Conservation (phyloP, 2,329 filamentous ascomycete genomes). For the Cercospora zeina region DNA sequence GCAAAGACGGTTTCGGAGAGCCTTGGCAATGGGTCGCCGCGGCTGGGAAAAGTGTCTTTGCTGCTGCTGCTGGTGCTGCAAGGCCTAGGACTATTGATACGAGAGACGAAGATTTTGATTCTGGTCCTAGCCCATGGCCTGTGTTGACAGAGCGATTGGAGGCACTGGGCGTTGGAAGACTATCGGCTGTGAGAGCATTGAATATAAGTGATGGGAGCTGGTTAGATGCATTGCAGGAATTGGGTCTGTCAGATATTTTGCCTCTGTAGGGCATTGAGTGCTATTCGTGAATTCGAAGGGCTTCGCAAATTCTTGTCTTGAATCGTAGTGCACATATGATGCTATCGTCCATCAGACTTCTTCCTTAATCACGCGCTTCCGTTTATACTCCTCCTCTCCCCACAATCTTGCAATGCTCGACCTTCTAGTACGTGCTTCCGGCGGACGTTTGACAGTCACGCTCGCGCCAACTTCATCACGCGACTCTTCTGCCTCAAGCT, state of each 20-base stretch:
- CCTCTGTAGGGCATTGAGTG: neutral
- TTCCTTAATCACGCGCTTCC: neutral
- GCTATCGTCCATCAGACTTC: neutral
- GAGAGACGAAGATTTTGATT: constrained; percentile 7
- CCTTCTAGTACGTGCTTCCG: neutral
- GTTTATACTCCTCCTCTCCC: constrained; percentile 1
- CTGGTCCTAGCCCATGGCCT: constrained; percentile 29
- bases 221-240: constrained; percentile 24
- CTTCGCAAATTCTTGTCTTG: neutral
- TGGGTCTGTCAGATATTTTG: constrained; percentile 18
- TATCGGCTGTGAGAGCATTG: constrained; percentile 29
- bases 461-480: neutral
- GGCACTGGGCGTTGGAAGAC: constrained; percentile 22
- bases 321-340: too few species aligned
- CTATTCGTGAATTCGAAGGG: neutral
- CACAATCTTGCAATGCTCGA: constrained; percentile 6
- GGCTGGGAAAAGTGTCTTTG: constrained; percentile 26
- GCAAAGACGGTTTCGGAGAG: constrained; percentile 18
- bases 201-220: constrained; percentile 32
- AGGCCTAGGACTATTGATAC: constrained; percentile 11
- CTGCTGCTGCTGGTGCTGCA: neutral
- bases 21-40: constrained; percentile 30
- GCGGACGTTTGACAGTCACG: neutral
- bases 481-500: constrained; percentile 8
- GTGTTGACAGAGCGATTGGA: constrained; percentile 23